A percentile compares a stretch with the other conserved stretches of the same genome.
These are phyloP conservation scores for Asparagopsis taxiformis DNA, from an alignment of 31 red algal genomes.

Conservation along the genomic window DNA sequence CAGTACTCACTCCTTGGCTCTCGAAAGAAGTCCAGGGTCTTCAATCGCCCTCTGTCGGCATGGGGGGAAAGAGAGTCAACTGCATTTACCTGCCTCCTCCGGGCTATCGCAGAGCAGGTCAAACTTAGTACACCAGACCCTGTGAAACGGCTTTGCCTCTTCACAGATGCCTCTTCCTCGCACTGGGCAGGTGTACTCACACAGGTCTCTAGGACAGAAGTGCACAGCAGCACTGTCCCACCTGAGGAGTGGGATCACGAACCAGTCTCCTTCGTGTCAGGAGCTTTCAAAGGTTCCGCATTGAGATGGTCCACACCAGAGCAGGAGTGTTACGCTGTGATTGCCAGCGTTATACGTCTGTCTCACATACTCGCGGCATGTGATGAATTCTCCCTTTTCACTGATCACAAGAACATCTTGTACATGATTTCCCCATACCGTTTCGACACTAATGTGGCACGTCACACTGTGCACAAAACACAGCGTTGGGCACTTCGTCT, in stretches of 20 bases:
- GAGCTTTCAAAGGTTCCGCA: constrained; percentile 14
- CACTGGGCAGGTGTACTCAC: constrained; percentile 38
- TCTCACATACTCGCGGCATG: constrained; percentile 28
- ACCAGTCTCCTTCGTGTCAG: constrained; percentile 9
- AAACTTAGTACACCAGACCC: constrained; percentile 6
- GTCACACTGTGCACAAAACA: constrained; percentile 50
- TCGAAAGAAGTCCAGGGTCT: constrained; percentile 21
- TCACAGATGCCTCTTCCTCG: constrained; percentile 15
- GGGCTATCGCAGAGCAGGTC: constrained; percentile 17
- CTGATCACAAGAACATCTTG: constrained; percentile 38
- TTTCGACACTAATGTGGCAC: constrained; percentile 24
- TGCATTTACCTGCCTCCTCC: constrained; percentile 21
- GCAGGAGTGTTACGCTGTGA: constrained; percentile 28
- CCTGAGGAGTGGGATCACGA: constrained; percentile 16
- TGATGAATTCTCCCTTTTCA: constrained; percentile 25
- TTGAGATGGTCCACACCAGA: constrained; percentile 38
- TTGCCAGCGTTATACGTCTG: constrained; percentile 15
- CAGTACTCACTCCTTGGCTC: not conserved
- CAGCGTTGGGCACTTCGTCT: constrained; percentile 46
- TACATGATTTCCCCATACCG: constrained; percentile 38
- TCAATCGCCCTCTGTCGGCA: constrained; percentile 19
- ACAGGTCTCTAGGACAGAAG: constrained; percentile 2
- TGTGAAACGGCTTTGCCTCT: constrained; percentile 20
- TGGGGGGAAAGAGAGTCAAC: constrained; percentile 9
- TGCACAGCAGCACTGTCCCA: not conserved